Percentiles rank a stretch among this genome's conserved stretches.
Evolutionary conservation across 129 eudicot species (phyloP).

Genomic region (Tagetes erecta): DNA sequence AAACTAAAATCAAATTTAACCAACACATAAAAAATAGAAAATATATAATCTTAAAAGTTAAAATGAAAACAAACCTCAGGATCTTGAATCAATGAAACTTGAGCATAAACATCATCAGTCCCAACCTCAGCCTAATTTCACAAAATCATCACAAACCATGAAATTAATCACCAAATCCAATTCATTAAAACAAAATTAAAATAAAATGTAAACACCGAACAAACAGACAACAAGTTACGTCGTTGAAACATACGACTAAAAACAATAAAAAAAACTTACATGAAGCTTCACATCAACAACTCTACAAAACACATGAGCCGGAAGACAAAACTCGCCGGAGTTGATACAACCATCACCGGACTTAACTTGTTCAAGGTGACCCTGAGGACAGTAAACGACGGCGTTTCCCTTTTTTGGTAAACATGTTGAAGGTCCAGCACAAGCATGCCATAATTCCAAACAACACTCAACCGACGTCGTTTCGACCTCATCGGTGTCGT

Average conservation of each 20-base stretch:
- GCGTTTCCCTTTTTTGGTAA: slow-evolving; percentile 79
- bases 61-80: slow-evolving; percentile 53
- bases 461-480: slow-evolving; percentile 57
- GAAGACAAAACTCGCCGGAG: slow-evolving; percentile 38
- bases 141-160: neutral
- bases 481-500: slow-evolving; percentile 38
- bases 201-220: no score
- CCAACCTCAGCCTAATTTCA: slow-evolving; percentile 68
- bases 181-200: no score
- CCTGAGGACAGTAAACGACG: slow-evolving; percentile 89
- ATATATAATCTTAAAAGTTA: neutral
- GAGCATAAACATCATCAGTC: slow-evolving; percentile 88
- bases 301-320: slow-evolving; percentile 87
- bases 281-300: slow-evolving; percentile 90
- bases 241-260: no score
- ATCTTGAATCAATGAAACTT: slow-evolving; percentile 77
- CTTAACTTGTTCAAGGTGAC: slow-evolving; percentile 61
- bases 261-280: slow-evolving; percentile 43
- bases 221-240: no score
- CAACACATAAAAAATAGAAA: no score
- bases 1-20: neutral
- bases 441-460: slow-evolving; percentile 99
- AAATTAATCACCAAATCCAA: neutral
- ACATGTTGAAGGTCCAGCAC: slow-evolving; percentile 85
- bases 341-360: slow-evolving; percentile 37